Percentiles rank a stretch among this genome's conserved stretches.
Conservation (phyloP, 331 rosid genomes). For the Stylosanthes scabra region DNA sequence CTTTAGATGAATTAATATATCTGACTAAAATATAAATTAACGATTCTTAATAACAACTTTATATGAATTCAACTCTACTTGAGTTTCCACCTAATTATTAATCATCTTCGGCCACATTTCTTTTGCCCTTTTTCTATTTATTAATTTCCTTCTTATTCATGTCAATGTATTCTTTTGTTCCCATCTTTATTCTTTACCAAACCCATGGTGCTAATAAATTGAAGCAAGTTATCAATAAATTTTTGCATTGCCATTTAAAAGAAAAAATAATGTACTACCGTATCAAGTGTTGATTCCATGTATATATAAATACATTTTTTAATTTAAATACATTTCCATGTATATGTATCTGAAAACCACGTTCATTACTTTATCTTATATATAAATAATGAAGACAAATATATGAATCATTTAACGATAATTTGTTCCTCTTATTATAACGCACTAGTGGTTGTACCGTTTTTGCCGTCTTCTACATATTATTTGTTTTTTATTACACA, state of each 20-base stretch:
- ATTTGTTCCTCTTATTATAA: not conserved
- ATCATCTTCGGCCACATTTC: constrained; percentile 44
- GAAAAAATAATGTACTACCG: constrained; percentile 3
- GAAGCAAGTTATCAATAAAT: not conserved
- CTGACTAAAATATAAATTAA: no score
- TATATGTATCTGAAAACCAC: not conserved
- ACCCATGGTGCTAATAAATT: constrained; percentile 1
- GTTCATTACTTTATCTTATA: not conserved
- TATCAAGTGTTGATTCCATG: constrained; percentile 3
- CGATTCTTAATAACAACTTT: no score
- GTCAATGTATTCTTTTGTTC: not conserved
- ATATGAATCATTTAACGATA: not conserved
- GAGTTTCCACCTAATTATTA: no score
- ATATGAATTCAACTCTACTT: no score
- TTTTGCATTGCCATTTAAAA: constrained; percentile 25
- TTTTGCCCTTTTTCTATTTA: constrained; percentile 18
- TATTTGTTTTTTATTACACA: no score
- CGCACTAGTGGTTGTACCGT: no score
- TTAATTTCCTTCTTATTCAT: not conserved
- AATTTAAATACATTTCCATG: not conserved
- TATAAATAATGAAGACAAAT: not conserved
- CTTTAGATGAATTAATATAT: no score
- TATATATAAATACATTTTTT: not conserved
- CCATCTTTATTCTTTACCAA: constrained; percentile 30
- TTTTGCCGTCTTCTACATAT: no score